These are phyloP conservation scores for Stenogyne calaminthoides DNA, from an alignment of 305 asterid species.

Conservation along the genomic window DNA sequence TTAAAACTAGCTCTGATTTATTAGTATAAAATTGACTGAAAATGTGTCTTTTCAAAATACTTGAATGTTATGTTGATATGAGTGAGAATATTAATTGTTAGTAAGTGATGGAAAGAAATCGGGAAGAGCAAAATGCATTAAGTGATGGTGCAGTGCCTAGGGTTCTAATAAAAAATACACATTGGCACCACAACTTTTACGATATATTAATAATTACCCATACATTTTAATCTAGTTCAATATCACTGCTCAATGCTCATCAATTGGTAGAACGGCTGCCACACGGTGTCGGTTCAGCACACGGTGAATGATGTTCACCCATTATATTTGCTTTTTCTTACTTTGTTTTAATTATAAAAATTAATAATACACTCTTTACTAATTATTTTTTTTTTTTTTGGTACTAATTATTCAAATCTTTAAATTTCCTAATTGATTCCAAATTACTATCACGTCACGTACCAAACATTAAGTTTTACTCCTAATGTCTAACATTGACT, in stretches of 20 bases:
- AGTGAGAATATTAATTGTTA: conserved; percentile 22
- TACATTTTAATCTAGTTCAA: conserved; percentile 21
- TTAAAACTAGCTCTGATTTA: background rate
- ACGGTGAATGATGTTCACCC: conserved; percentile 12
- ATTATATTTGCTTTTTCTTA: background rate
- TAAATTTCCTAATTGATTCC: too few species aligned
- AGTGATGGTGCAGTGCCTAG: conserved; percentile 30
- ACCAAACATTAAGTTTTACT: background rate
- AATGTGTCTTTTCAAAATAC: background rate
- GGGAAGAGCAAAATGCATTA: conserved; percentile 32
- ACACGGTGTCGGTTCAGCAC: conserved; percentile 32
- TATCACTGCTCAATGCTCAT: background rate
- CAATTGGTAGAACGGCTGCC: conserved; percentile 10
- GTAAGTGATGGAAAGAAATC: conserved; percentile 17
- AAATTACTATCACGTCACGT: background rate
- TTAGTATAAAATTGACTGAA: background rate
- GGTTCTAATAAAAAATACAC: conserved; percentile 26
- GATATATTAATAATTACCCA: conserved; percentile 29
- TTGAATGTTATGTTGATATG: background rate
- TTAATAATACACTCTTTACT: too few species aligned
- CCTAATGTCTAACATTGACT: background rate
- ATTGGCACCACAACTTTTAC: conserved; percentile 23
- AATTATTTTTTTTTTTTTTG: too few species aligned
- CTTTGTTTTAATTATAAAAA: background rate
- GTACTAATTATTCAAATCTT: too few species aligned